Evolutionary conservation across 805 yeast genomes (phyloP), one percentile per base, ranked within the genome.

Genomic region (Wickerhamomyces xylosicus): DNA sequence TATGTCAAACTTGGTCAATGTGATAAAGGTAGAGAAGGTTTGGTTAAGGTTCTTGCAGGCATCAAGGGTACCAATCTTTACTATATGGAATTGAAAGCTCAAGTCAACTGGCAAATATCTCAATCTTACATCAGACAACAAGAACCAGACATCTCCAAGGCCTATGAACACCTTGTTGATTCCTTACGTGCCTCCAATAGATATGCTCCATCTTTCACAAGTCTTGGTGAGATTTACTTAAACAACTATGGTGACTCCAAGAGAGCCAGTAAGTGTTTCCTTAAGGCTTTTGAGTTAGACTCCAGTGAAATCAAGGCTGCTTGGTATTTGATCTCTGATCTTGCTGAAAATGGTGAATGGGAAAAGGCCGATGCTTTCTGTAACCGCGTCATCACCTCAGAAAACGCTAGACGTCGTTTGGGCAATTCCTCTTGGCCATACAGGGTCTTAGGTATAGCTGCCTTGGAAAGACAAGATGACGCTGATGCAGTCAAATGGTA

Each of bases 261-360:
- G 0, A 71, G 92, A 36, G 95, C 97, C 0, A 77, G 78, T 39
- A 86, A 85, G 54, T 87, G 96, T 57, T 90, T 80, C 56, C 77
- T 80, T 55, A 85, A 79, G 51, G 96, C 97, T 0, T 84, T 90
- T 54, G 97, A 90, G 51, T 61, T 90, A 22, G 92, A 87, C 57
- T 71, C 79, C 0, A 73, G 80, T 13, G 94, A 92, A 52, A 61
- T 82, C 8, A 62, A 59, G 1, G 85, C 98, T 1, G 95, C 95
- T 0, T 69, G 71, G 47, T 72, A 74, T 43, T 67, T 92, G 41
- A 85, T 85, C 4, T 69, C 71, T 19, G 78, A 76, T n/a, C 79
- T 86, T 48, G 69, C 95, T 2, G 61, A 63, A 3, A 63, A 66
- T 14, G 63, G 71, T 33, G 92, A 89, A 45, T 92, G 98, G 98